phyloP scores from a whole-genome alignment of 2,329 filamentous ascomycete genomes.

The Calonectria fujianensis region DNA sequence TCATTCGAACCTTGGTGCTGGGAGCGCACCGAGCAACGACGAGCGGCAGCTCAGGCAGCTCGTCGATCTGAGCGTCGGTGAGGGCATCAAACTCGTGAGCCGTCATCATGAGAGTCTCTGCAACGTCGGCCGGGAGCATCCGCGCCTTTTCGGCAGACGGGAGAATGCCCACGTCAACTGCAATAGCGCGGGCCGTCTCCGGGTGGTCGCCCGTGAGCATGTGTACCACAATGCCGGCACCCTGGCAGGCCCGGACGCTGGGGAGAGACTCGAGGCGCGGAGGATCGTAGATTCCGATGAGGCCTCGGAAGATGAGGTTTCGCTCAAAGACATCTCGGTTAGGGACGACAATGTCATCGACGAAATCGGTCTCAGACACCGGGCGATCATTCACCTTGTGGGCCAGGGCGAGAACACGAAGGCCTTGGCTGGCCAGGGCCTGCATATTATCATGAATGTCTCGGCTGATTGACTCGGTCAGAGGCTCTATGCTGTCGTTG shows the following conservation, averaged over 20 bases:
- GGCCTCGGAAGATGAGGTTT: constrained; percentile 77
- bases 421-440: constrained; percentile 75
- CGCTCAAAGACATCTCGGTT: constrained; percentile 64
- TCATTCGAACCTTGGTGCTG: constrained; percentile 83
- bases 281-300: constrained; percentile 81
- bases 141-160: constrained; percentile 62
- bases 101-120: constrained; percentile 76
- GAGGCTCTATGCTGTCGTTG: constrained; percentile 60
- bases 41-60: constrained; percentile 76
- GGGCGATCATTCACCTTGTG: constrained; percentile 50
- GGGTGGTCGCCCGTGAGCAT: constrained; percentile 81
- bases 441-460: constrained; percentile 80
- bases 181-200: constrained; percentile 76
- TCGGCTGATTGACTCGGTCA: constrained; percentile 63
- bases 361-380: constrained; percentile 56
- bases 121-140: constrained; percentile 68
- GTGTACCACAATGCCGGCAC: constrained; percentile 76
- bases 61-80: constrained; percentile 77
- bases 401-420: constrained; percentile 80
- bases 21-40: constrained; percentile 82
- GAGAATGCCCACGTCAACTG: constrained; percentile 76
- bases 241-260: constrained; percentile 73
- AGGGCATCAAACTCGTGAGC: constrained; percentile 79
- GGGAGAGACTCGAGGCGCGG: constrained; percentile 77
- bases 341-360: constrained; percentile 45